A percentile compares a stretch with the other conserved stretches of the same genome.
These are phyloP conservation scores for Plasmodium malariae DNA, from an alignment of 169 alveolate genomes.

Conservation along the genomic window DNA sequence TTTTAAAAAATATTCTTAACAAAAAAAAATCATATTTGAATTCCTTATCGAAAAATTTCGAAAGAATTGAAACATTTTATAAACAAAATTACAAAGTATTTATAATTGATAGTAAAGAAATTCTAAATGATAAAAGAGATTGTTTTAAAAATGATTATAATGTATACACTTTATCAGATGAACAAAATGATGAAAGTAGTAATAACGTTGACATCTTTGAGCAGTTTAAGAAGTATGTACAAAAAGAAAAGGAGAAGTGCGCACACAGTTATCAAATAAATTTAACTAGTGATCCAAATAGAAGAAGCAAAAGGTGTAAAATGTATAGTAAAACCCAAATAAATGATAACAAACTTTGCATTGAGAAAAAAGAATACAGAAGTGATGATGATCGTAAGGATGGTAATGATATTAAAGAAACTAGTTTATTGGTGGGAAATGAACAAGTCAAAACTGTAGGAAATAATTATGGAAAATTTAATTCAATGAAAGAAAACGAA, in stretches of 20 bases:
- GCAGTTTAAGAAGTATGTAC: slow-evolving; percentile 28
- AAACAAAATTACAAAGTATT: slow-evolving; percentile 47
- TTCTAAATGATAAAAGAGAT: slow-evolving; percentile 2
- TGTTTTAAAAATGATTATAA: slow-evolving; percentile 36
- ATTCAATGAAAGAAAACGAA: too few species aligned
- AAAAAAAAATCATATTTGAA: slow-evolving; percentile 48
- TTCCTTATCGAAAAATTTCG: slow-evolving; percentile 44
- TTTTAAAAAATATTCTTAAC: slow-evolving; percentile 43
- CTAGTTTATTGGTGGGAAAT: too few species aligned
- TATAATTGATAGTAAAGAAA: slow-evolving; percentile 25
- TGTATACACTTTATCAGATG: slow-evolving; percentile 5
- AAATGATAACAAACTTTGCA: too few species aligned
- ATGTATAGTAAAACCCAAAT: too few species aligned
- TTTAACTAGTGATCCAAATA: background rate
- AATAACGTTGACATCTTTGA: slow-evolving; percentile 20
- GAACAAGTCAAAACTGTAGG: too few species aligned
- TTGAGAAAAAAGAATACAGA: too few species aligned
- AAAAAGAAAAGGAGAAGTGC: background rate
- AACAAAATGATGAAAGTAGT: background rate
- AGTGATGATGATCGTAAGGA: too few species aligned
- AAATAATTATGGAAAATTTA: too few species aligned
- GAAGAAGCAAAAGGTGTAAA: background rate
- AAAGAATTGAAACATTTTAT: slow-evolving; percentile 65
- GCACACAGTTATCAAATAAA: too few species aligned
- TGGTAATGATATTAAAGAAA: too few species aligned